Evolutionary conservation across 257 asterid genomes (phyloP).

Genomic region (Thymus quinquecostatus): DNA sequence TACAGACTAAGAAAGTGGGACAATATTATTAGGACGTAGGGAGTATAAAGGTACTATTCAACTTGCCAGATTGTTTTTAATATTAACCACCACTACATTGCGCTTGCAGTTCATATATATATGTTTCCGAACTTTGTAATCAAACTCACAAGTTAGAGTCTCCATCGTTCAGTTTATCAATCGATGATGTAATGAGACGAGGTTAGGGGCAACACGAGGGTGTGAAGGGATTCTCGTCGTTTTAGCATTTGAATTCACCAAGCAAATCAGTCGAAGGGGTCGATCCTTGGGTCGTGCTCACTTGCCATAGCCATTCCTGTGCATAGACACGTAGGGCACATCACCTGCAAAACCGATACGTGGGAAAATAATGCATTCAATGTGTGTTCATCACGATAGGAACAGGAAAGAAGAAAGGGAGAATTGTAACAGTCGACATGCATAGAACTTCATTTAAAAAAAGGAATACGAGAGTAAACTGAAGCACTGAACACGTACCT

Average conservation of each 20-base stretch:
- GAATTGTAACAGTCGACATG: neutral
- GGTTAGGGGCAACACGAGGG: neutral
- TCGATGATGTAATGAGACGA: neutral
- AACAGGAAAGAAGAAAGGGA: neutral
- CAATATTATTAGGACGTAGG: too few species aligned
- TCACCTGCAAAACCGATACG: conserved; percentile 58
- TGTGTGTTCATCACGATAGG: neutral
- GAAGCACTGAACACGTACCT: conserved; percentile 50
- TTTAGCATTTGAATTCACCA: neutral
- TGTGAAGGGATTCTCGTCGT: neutral
- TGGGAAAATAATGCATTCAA: neutral
- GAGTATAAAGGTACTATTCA: neutral
- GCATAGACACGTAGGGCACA: conserved; percentile 98
- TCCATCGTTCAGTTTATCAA: neutral
- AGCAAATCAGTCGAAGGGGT: conserved; percentile 67
- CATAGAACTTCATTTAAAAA: neutral
- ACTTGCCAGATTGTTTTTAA: neutral
- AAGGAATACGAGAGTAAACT: conserved; percentile 8
- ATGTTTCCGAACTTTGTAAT: neutral
- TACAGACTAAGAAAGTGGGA: too few species aligned
- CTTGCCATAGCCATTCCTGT: conserved; percentile 99
- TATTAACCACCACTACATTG: neutral
- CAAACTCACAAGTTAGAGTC: neutral
- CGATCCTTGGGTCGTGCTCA: conserved; percentile 92
- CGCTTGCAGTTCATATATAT: neutral